These are phyloP conservation scores for Didymellaceae sp. DNA, from an alignment of 2,329 filamentous ascomycete species.

Conservation along the genomic window DNA sequence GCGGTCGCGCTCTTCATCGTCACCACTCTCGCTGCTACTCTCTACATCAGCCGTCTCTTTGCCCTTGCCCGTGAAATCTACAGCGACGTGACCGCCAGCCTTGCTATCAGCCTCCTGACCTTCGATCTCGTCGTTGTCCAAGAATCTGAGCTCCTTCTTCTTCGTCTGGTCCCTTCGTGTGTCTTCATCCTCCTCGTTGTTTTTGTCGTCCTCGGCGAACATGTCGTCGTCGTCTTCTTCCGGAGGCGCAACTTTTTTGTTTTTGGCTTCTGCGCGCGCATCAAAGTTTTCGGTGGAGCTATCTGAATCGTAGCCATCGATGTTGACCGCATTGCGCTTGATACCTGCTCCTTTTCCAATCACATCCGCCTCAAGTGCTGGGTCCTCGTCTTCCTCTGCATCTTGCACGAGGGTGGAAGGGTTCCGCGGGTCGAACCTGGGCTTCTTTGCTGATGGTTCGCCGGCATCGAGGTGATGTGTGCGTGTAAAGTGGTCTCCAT, in stretches of 20 bases:
- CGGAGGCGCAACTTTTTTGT: slow-evolving; percentile 54
- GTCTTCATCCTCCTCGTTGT: slow-evolving; percentile 60
- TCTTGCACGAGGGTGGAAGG: slow-evolving; percentile 90
- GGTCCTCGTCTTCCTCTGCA: slow-evolving; percentile 74
- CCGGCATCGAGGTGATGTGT: slow-evolving; percentile 69
- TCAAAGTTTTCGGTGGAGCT: slow-evolving; percentile 90
- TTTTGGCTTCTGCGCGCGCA: slow-evolving; percentile 68
- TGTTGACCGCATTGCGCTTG: slow-evolving; percentile 92
- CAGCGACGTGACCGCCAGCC: slow-evolving; percentile 71
- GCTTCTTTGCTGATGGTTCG: slow-evolving; percentile 70
- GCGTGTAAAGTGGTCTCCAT: slow-evolving; percentile 79
- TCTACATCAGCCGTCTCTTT: slow-evolving; percentile 67
- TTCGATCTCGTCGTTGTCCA: slow-evolving; percentile 71
- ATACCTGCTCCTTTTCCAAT: slow-evolving; percentile 78
- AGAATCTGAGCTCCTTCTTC: slow-evolving; percentile 67
- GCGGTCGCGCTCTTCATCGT: slow-evolving; percentile 71
- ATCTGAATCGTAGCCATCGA: slow-evolving; percentile 96
- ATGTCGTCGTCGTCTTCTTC: slow-evolving; percentile 71
- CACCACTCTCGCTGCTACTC: slow-evolving; percentile 62
- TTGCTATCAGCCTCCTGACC: slow-evolving; percentile 79
- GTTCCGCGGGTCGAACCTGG: slow-evolving; percentile 93
- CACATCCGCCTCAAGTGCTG: slow-evolving; percentile 86
- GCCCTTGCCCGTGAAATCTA: slow-evolving; percentile 59
- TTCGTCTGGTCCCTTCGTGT: slow-evolving; percentile 63
- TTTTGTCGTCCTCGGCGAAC: slow-evolving; percentile 75